Conservation (phyloP, 202 grass and related monocot species). For the Elaeis oleifera region DNA sequence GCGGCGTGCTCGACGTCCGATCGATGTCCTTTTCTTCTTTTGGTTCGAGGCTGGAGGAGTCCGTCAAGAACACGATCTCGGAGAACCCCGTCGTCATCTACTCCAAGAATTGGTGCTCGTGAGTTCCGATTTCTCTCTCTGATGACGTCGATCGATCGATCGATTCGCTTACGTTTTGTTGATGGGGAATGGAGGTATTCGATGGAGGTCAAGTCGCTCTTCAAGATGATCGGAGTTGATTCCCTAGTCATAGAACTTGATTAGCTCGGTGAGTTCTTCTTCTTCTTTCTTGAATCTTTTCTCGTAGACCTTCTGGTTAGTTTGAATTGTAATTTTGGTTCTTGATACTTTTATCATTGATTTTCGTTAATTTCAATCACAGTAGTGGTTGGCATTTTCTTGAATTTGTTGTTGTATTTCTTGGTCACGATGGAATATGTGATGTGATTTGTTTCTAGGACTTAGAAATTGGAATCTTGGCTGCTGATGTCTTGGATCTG, state of each 20-base stretch:
- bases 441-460: no score
- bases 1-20: background rate
- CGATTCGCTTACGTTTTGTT: background rate
- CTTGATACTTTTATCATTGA: background rate
- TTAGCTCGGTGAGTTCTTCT: conserved; percentile 43
- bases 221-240: conserved; percentile 72
- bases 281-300: background rate
- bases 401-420: background rate
- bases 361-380: background rate
- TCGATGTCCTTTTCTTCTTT: conserved; percentile 56
- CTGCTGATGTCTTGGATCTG: no score
- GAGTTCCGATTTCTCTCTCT: conserved; percentile 8
- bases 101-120: conserved; percentile 98
- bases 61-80: conserved; percentile 51
- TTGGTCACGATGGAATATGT: background rate
- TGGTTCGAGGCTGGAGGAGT: conserved; percentile 74
- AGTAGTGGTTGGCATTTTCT: background rate
- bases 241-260: conserved; percentile 81
- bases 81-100: conserved; percentile 79
- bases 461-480: no score
- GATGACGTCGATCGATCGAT: background rate
- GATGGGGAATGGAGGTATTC: conserved; percentile 46
- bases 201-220: conserved; percentile 75
- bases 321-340: background rate
- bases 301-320: background rate